Evolutionary conservation across 805 yeast genomes (phyloP), one percentile per base, ranked within the genome.

Genomic region (Ogataea henricii): DNA sequence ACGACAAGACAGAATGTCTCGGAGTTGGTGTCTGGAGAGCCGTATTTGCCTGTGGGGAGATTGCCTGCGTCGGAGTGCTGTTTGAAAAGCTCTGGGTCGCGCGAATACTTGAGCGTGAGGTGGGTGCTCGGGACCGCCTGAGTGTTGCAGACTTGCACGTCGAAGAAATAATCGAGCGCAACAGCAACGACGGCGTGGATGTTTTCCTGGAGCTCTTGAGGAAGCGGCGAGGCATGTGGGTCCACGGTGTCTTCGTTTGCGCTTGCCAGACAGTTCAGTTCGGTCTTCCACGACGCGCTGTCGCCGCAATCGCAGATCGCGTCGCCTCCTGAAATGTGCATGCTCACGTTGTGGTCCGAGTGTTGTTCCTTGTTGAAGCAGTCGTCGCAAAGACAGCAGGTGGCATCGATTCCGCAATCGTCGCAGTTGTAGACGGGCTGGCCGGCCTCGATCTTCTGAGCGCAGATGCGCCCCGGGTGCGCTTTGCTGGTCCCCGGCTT

Each of bases 221-320:
- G 60, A 10, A 63, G 18, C 7, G 55, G 57, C 8, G 51, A 33
- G 7, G 25, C 23, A 6, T 37, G 17, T 10, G 44, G 40, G 12
- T 52, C 54, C 7, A 48, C 53, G 3, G 47, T 45, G 2, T 32
- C 44, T 6, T 45, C 49, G 3, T 48, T 46, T 13, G 40, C 40
- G 42, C 55, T 57, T 10, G 69, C 69, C 13, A 55, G 45, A 63
- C 94, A 87, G 52, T 78, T 69, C 35, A 87, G 64, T 6, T 67
- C 65, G 2, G 43, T 58, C 10, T 71, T 72, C 81, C 88, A 87
- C 4, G 89, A 87, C 47, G 78, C 80, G 4, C 68, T 69, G 60
- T 85, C 90, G 7, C 89, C 89, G 68, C 90, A 85, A 56, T 85
- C 90, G 63, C 90, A 85, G 23, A 83, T 79, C 3, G 87, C 88